Percentiles rank a stretch among this genome's conserved stretches.
phyloP scores from a whole-genome alignment of 2,329 filamentous ascomycete genomes.

The Didymosphaeria variabile region DNA sequence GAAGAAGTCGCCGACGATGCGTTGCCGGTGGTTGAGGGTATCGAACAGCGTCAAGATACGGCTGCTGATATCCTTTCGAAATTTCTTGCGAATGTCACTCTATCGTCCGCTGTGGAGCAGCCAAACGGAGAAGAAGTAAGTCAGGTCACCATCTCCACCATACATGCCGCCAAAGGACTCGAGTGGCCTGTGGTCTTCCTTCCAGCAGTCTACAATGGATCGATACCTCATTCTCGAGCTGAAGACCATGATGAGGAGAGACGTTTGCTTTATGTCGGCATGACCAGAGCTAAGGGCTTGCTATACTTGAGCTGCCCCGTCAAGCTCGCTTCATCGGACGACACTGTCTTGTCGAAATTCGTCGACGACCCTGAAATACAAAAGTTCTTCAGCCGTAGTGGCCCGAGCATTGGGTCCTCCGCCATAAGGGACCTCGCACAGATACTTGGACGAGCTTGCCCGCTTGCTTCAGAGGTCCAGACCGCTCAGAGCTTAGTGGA shows the following conservation, averaged over 20 bases:
- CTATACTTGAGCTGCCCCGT: conserved; percentile 85
- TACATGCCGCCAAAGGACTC: conserved; percentile 93
- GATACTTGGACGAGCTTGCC: conserved; percentile 72
- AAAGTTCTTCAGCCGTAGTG: conserved; percentile 66
- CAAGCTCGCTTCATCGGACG: conserved; percentile 69
- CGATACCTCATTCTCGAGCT: conserved; percentile 85
- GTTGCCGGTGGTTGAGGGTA: conserved; percentile 73
- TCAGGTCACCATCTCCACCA: conserved; percentile 90
- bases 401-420: conserved; percentile 72
- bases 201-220: conserved; percentile 87
- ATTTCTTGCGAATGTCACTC: conserved; percentile 88
- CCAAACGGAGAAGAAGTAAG: conserved; percentile 65
- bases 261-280: conserved; percentile 90
- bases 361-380: conserved; percentile 66
- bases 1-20: conserved; percentile 56
- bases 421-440: conserved; percentile 73
- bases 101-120: conserved; percentile 81
- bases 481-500: conserved; percentile 36
- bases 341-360: conserved; percentile 76
- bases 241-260: conserved; percentile 90
- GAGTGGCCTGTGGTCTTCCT: conserved; percentile 98
- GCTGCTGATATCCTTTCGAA: conserved; percentile 73
- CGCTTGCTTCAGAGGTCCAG: conserved; percentile 55
- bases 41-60: conserved; percentile 67
- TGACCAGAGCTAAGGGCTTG: conserved; percentile 89